Evolutionary conservation across 257 asterid species (phyloP), one percentile per base, ranked within the genome.

Genomic region (Plantago major): DNA sequence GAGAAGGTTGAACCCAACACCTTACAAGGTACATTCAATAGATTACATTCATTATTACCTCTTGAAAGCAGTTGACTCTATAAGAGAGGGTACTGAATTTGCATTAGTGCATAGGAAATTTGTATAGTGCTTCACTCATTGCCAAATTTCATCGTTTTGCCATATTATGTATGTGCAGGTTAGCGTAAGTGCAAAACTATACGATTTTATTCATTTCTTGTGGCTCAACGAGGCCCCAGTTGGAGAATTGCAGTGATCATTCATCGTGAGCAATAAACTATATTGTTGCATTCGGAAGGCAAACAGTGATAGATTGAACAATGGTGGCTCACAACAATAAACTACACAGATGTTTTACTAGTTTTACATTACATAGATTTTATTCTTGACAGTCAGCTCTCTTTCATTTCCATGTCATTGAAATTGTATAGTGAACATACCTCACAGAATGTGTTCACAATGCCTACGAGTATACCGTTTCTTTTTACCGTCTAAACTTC

Each of bases 151-250:
- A 22, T 44, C 15, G 10, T 14, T 49, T 58, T 28, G 22, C 44
- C 16, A 49, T 46, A 45, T 43, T 13, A 7, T 66, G 22, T 37
- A 22, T 65, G 62, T 17, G 64, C 95, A 89, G 99, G 99, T 93
- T 55, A 89, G 99, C 64, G 97, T 89, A 30, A 89, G 97, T 67
- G 94, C 95, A 15, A 89, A 86, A 71, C 51, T 93, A 67, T 93
- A 93, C 11, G 97, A 93, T 67, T 92, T 89, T 87, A 93, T 84
- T 68, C 98, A 91, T 74, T 91, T 86, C 79, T 76, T 91, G 75
- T 91, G 95, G 98, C 97, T 91, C 58, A 91, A 86, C 50, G 96
- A 91, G 76, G 98, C 97, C 26, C 99, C 96, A 0, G 99, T 93
- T 70, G 97, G 99, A 55, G 99, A 93, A 79, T 64, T 92, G 83